These are phyloP conservation scores for Arachis monticola DNA, from an alignment of 331 rosid species.

Conservation along the genomic window DNA sequence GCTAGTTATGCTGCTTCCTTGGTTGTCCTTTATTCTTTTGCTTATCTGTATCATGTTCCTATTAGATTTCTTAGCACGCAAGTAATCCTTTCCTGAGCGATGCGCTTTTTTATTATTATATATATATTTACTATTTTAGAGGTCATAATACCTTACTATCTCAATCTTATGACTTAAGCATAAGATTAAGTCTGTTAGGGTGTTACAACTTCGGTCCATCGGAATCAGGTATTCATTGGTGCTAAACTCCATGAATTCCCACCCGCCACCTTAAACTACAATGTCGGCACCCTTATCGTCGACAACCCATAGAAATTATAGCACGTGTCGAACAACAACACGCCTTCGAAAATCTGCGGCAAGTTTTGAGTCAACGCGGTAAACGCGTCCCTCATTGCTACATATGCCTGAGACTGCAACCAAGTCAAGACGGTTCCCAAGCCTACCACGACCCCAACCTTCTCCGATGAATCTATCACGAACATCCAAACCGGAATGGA, in stretches of 20 bases:
- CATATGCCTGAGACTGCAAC: constrained; percentile 49
- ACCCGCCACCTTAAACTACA: constrained; percentile 57
- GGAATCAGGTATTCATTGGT: constrained; percentile 60
- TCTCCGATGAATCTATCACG: constrained; percentile 42
- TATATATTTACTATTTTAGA: too few species aligned
- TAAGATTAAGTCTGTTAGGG: too few species aligned
- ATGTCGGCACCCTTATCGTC: constrained; percentile 59
- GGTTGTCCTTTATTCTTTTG: too few species aligned
- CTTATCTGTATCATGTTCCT: too few species aligned
- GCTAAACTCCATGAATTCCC: constrained; percentile 54
- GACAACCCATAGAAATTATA: constrained; percentile 53
- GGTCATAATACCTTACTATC: too few species aligned
- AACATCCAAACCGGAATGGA: constrained; percentile 47
- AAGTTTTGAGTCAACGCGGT: constrained; percentile 42
- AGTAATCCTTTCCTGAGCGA: too few species aligned
- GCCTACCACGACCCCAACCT: constrained; percentile 71
- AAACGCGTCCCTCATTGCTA: constrained; percentile 67
- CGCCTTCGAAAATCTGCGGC: constrained; percentile 9
- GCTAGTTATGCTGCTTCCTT: too few species aligned
- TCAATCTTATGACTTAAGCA: too few species aligned
- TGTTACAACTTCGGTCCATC: constrained; percentile 34
- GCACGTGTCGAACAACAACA: constrained; percentile 70
- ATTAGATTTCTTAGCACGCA: too few species aligned
- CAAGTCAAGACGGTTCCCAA: constrained; percentile 72
- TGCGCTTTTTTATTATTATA: too few species aligned